These are phyloP conservation scores for Quercus gilva DNA, from an alignment of 306 rosid genomes.

Conservation along the genomic window DNA sequence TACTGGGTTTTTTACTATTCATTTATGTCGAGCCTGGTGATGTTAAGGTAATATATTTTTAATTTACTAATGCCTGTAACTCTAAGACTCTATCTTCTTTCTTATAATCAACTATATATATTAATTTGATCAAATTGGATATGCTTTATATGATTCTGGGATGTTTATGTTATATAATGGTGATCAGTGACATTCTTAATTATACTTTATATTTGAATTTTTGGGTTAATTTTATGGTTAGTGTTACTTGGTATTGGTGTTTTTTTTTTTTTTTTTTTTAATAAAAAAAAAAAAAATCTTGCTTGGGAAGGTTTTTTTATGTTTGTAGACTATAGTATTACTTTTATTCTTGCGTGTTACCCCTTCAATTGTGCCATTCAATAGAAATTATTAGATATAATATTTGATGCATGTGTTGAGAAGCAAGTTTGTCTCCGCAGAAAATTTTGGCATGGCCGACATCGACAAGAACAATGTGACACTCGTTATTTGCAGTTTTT, in stretches of 20 bases:
- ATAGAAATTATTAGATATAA: neutral
- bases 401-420: neutral
- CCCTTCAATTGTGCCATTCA: neutral
- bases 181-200: no score
- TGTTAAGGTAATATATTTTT: constrained; percentile 17
- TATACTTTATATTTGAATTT: neutral
- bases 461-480: neutral
- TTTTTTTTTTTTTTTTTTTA: neutral
- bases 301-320: neutral
- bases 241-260: neutral
- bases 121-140: neutral
- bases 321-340: neutral
- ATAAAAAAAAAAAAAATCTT: no score
- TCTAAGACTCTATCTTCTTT: neutral
- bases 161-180: no score
- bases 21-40: constrained; percentile 10
- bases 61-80: neutral
- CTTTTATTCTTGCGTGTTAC: no score
- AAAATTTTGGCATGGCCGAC: neutral
- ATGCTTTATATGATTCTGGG: neutral
- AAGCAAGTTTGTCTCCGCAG: neutral
- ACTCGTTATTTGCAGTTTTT: neutral
- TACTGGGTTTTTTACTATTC: constrained; percentile 21
- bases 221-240: neutral
- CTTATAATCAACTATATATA: neutral